Conservation (phyloP, 2,329 filamentous ascomycete genomes). For the Calonectria ilicicola region DNA sequence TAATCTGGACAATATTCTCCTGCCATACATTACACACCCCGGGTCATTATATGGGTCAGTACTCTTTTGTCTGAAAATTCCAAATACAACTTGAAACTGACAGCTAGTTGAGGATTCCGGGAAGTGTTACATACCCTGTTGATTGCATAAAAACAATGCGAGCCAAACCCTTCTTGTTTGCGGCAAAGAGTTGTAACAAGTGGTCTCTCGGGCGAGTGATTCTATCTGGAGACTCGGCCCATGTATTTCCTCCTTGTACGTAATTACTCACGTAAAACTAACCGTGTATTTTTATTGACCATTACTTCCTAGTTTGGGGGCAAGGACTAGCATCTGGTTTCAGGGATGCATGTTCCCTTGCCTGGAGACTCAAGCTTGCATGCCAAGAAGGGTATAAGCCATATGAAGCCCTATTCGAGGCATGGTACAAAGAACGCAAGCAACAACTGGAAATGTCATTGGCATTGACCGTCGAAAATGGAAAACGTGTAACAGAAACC, state of each 20-base stretch:
- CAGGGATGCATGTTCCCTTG: neutral
- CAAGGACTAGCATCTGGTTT: neutral
- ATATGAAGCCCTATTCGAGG: neutral
- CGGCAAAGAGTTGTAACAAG: slow-evolving; percentile 57
- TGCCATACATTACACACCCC: neutral
- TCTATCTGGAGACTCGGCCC: slow-evolving; percentile 62
- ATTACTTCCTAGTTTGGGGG: neutral
- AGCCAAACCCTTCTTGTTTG: slow-evolving; percentile 56
- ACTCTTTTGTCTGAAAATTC: neutral
- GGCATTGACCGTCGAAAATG: neutral
- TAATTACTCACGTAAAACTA: neutral
- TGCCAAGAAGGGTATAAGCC: neutral
- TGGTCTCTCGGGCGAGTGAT: slow-evolving; percentile 57
- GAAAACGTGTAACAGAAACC: neutral
- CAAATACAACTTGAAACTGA: neutral
- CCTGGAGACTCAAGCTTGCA: neutral
- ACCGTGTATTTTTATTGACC: neutral
- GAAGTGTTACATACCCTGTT: neutral
- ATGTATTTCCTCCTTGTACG: slow-evolving; percentile 60
- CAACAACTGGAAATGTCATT: neutral
- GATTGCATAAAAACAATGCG: slow-evolving; percentile 61
- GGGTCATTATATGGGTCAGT: neutral
- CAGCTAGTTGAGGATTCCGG: neutral
- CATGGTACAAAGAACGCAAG: neutral
- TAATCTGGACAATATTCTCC: neutral